Evolutionary conservation across 202 grass and related monocot genomes (phyloP).

Genomic region (Miscanthus sacchariflorus): DNA sequence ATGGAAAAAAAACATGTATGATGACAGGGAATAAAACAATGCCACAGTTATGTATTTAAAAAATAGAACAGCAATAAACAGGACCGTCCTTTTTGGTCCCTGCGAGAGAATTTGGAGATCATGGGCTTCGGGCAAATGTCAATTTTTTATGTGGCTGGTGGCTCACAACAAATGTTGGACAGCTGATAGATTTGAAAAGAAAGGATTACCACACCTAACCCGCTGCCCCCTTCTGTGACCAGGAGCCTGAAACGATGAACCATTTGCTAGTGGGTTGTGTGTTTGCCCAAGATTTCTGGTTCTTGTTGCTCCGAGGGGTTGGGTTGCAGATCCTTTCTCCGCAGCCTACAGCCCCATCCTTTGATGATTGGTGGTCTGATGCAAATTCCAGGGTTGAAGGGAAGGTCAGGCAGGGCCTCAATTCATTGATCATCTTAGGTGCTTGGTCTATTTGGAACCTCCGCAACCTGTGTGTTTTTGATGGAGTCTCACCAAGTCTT

Average conservation of each 20-base stretch:
- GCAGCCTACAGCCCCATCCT: not conserved
- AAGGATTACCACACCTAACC: not conserved
- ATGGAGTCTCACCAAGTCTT: no score
- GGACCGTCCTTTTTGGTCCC: not conserved
- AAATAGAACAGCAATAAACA: slow-evolving; percentile 10
- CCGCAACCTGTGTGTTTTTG: not conserved
- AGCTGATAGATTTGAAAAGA: not conserved
- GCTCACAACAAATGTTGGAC: not conserved
- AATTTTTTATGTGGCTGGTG: not conserved
- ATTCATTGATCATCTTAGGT: not conserved
- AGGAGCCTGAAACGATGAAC: not conserved
- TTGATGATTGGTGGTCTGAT: not conserved
- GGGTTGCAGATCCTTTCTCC: no score
- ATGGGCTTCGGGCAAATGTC: not conserved
- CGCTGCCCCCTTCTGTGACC: not conserved
- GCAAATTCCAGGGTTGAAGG: not conserved
- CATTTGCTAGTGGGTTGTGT: not conserved
- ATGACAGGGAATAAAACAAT: slow-evolving; percentile 15
- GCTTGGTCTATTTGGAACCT: not conserved
- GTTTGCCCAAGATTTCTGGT: not conserved
- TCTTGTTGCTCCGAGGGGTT: not conserved
- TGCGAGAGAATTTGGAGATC: not conserved
- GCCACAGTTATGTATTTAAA: not conserved
- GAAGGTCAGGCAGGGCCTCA: not conserved
- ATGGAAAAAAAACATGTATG: slow-evolving; percentile 36